Conservation (phyloP, 768 basidiomycete species). For the Termitomyces sp. region DNA sequence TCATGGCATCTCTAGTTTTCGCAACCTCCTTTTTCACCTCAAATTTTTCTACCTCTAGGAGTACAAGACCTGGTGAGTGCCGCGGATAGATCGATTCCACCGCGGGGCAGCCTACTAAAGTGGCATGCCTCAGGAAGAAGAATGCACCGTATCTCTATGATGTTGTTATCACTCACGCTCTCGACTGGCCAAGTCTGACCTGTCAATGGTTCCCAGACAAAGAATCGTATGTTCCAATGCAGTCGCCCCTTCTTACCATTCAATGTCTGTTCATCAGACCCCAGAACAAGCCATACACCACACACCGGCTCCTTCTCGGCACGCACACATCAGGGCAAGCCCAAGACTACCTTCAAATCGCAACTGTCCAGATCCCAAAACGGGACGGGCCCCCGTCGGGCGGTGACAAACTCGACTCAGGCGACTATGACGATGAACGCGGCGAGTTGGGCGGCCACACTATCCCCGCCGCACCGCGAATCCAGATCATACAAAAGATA, state of each 20-base stretch:
- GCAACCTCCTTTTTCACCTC: background rate
- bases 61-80: constrained; percentile 73
- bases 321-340: constrained; percentile 96
- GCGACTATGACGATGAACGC: constrained; percentile 85
- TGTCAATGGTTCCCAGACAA: constrained; percentile 99
- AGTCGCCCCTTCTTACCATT: background rate
- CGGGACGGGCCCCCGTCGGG: constrained; percentile 54
- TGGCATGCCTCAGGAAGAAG: constrained; percentile 64
- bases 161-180: constrained; percentile 92
- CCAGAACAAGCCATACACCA: constrained; percentile 87
- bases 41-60: constrained; percentile 38
- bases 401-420: constrained; percentile 71
- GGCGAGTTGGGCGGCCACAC: constrained; percentile 94
- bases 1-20: background rate
- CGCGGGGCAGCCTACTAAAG: background rate
- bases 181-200: constrained; percentile 97
- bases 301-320: constrained; percentile 90
- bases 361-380: constrained; percentile 89
- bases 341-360: constrained; percentile 94
- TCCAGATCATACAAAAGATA: constrained; percentile 90
- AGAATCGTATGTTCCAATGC: constrained; percentile 60
- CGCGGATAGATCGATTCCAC: background rate
- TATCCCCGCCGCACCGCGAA: constrained; percentile 76
- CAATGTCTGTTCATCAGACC: constrained; percentile 45
- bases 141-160: constrained; percentile 98